Evolutionary conservation across 2,329 filamentous ascomycete genomes (phyloP).

Genomic region (Ascochyta fabae): DNA sequence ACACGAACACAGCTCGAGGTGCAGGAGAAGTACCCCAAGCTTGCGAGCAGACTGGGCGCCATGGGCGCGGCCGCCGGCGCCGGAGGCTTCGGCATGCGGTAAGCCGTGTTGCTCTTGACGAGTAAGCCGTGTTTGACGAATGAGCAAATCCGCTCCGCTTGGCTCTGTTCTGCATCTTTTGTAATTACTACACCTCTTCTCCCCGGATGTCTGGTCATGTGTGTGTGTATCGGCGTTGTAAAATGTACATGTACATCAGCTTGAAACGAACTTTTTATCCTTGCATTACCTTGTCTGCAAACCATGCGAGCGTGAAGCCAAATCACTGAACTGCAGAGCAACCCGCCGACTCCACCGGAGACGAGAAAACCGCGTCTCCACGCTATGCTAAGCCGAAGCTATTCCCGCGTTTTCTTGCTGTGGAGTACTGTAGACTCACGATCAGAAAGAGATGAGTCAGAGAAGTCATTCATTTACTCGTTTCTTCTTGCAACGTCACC

Average conservation of each 20-base stretch:
- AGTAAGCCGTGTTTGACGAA: background rate
- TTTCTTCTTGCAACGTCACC: too few relatives aligned
- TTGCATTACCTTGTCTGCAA: background rate
- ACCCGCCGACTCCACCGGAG: too few relatives aligned
- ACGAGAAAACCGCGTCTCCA: too few relatives aligned
- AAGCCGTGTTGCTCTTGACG: constrained; percentile 10
- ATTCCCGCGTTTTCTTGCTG: too few relatives aligned
- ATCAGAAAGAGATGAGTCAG: too few relatives aligned
- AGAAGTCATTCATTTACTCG: too few relatives aligned
- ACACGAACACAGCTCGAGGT: constrained; percentile 91
- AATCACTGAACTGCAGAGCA: too few relatives aligned
- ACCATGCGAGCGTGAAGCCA: too few relatives aligned
- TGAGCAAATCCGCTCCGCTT: background rate
- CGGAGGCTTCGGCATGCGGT: constrained; percentile 42
- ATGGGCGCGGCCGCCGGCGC: constrained; percentile 51
- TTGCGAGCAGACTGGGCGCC: constrained; percentile 55
- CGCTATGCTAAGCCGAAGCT: too few relatives aligned
- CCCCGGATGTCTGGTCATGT: background rate
- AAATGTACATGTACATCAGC: constrained; percentile 15
- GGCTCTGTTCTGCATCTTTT: background rate
- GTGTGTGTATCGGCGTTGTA: constrained; percentile 12
- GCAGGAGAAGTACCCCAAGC: constrained; percentile 61
- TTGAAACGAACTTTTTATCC: constrained; percentile 4
- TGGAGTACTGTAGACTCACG: too few relatives aligned
- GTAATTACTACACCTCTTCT: constrained; percentile 16